These are phyloP conservation scores for Lathyrus tuberosus DNA, from an alignment of 306 rosid species.

Conservation along the genomic window DNA sequence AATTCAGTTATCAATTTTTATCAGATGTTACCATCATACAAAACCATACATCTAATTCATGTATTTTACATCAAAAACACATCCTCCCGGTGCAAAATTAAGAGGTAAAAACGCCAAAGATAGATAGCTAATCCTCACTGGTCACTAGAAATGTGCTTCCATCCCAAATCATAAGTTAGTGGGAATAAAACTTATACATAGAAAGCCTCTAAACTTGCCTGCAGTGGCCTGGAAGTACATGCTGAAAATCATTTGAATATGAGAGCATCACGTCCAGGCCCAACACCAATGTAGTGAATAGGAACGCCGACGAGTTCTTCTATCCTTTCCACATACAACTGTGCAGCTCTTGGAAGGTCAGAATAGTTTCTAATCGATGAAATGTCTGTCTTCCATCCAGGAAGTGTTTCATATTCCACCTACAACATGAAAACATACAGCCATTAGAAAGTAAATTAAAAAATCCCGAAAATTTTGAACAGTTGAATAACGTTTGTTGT, in stretches of 20 bases:
- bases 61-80: conserved; percentile 23
- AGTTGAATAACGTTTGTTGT: conserved; percentile 14
- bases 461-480: background rate
- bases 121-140: conserved; percentile 37
- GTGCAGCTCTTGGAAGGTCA: conserved; percentile 88
- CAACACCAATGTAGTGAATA: conserved; percentile 87
- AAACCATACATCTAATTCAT: conserved; percentile 17
- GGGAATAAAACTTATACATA: conserved; percentile 34
- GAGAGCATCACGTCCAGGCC: conserved; percentile 97
- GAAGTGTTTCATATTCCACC: conserved; percentile 89
- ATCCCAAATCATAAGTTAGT: conserved; percentile 34
- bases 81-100: conserved; percentile 24
- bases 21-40: conserved; percentile 31
- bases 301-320: conserved; percentile 90
- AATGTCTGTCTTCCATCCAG: conserved; percentile 90
- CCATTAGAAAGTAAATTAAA: conserved; percentile 18
- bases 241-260: conserved; percentile 57
- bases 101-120: conserved; percentile 31
- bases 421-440: conserved; percentile 40
- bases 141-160: conserved; percentile 36
- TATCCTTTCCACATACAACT: conserved; percentile 77
- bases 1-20: too few species aligned
- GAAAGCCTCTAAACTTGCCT: conserved; percentile 41
- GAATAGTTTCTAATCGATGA: conserved; percentile 77
- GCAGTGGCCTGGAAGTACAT: conserved; percentile 35